Evolutionary conservation across 768 basidiomycete genomes (phyloP).

Genomic region (Amanita thiersii): DNA sequence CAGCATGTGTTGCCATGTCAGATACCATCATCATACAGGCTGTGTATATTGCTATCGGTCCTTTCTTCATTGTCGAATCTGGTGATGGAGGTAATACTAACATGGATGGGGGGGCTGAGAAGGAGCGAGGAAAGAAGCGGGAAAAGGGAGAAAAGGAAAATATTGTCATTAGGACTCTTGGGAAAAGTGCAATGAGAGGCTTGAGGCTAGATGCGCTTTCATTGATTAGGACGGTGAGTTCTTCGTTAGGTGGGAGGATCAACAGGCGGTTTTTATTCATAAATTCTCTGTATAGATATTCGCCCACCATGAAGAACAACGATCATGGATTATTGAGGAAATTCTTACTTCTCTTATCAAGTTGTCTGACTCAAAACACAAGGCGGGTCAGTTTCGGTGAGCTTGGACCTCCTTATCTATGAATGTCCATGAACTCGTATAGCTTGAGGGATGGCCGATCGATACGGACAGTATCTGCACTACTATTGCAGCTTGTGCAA

Average conservation of each 20-base stretch:
- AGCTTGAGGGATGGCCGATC: constrained; percentile 87
- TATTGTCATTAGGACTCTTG: constrained; percentile 58
- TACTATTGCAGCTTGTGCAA: constrained; percentile 93
- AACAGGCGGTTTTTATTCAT: constrained; percentile 5
- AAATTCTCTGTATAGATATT: constrained; percentile 55
- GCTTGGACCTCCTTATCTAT: constrained; percentile 16
- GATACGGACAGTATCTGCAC: constrained; percentile 88
- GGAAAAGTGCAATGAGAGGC: constrained; percentile 73
- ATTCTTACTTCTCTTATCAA: constrained; percentile 86
- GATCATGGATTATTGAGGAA: constrained; percentile 98
- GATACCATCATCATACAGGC: constrained; percentile 88
- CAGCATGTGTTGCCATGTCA: constrained; percentile 72
- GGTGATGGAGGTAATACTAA: constrained; percentile 23
- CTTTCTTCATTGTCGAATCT: constrained; percentile 83
- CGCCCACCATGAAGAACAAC: constrained; percentile 82
- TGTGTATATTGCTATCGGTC: constrained; percentile 89
- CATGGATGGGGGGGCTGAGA: constrained; percentile 30
- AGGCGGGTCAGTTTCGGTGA: constrained; percentile 83
- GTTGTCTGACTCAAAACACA: constrained; percentile 83
- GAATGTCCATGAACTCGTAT: constrained; percentile 5
- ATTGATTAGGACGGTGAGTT: constrained; percentile 75
- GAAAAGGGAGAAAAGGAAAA: constrained; percentile 47
- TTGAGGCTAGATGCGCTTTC: constrained; percentile 76
- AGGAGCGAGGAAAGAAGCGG: constrained; percentile 24
- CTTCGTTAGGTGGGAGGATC: not conserved